Evolutionary conservation across 768 basidiomycete genomes (phyloP), one percentile per base, ranked within the genome.

Genomic region (Mycena rebaudengoi): DNA sequence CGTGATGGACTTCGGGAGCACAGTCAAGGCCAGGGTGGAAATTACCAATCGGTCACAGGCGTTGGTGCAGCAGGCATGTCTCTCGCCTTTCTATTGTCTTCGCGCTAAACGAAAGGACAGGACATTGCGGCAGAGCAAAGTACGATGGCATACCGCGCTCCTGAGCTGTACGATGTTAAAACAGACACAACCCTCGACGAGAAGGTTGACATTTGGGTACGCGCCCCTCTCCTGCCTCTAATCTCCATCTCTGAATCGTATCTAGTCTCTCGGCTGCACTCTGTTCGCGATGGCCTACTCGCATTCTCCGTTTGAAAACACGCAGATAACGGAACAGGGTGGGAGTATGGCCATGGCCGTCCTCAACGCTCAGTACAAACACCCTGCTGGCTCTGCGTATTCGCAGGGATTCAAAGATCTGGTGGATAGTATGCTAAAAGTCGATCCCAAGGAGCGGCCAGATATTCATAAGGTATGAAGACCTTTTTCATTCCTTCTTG

Each of bases 331-430:
- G 3, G 94, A 95, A 69, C 96, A 98, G 74, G 97, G 97, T 33
- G 95, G 95, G 13, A 96, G 94, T 44, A 95, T 99, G 71, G 96
- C 96, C 2, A 97, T 99, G 96, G 96, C 97, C 0, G 97, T 98
- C 49, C 80, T 96, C 63, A 95, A 93, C 67, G 97, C 95, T 0
- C 90, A 93, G 68, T 99, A 96, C 78, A 91, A 90, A 69, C 95
- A 98, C 70, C 96, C 96, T 0, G 82, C 66, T 1, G 51, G 79
- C 55, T 92, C 91, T 4, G 87, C 85, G n/a, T 98, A 96, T 75
- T 94, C 93, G 14, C 88, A 95, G 71, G 93, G 91, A 5, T 78
- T 97, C 61, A 88, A 85, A 70, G 84, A 89, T 50, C 80, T 99
- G 48, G 93, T 99, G 58, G 92, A 96, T 74, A 80, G 80, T 44